Evolutionary conservation across 768 basidiomycete species (phyloP), one percentile per base, ranked within the genome.

Genomic region (Podaxis sp.): DNA sequence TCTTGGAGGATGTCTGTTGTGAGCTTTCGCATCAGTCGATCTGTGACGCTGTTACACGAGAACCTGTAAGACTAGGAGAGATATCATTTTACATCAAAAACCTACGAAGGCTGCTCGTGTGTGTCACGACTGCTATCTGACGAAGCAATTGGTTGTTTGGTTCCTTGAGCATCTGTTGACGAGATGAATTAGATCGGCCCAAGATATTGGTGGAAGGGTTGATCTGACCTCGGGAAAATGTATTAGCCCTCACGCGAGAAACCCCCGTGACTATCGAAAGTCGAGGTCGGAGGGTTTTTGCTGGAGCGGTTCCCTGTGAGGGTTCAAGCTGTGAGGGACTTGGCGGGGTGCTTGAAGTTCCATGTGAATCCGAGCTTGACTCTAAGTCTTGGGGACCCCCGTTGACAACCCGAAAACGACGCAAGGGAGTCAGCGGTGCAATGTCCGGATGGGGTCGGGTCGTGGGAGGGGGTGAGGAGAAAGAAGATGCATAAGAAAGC

Each of bases 241-340:
- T 41, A 15, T 49, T 43, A 15, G 22, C n/a, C 29, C 50, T 38
- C 8, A 22, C 5, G 22, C 51, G 51, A 29, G 59, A 60, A 17
- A 52, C n/a, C 19, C 38, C 38, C 22, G 61, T 62, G 5, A 55
- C 27, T 38, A 62, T 62, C 15, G 61, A 62, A 5, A 62, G 37
- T 24, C 47, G 54, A 2, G 61, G 61, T 17, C 61, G 61, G 24
- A n/a, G 29, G 15, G 54, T 36, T 19, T 19, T 24, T 27, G 1
- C 40, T 17, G 17, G 43, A 43, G 19, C 17, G 25, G 19, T 24
- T 5, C 29, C 15, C 17, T 15, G 24, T 19, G 22, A 12, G 8
- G 12, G 22, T 33, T 40, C 53, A 13, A 25, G 22, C 15, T 15
- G 33, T 4, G n/a, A 22, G 9, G 57, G 33, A 50, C 27, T 47